Evolutionary conservation across 768 basidiomycete species (phyloP).

Genomic region (Suillus fuscotomentosus): DNA sequence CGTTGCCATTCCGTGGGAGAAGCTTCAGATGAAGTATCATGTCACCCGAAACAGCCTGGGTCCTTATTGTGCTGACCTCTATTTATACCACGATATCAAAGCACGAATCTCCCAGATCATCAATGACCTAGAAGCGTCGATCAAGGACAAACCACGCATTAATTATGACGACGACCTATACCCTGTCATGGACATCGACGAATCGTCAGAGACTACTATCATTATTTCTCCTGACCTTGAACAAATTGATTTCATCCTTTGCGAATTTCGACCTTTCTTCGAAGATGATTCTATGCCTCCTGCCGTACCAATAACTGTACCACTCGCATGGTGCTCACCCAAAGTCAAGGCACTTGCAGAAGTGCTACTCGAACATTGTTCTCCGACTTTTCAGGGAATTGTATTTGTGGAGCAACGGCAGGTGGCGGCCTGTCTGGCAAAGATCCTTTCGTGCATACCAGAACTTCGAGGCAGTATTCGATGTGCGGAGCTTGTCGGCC

Average conservation of each 20-base stretch:
- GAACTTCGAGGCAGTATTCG: conserved; percentile 55
- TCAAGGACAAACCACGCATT: conserved; percentile 15
- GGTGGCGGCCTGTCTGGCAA: conserved; percentile 67
- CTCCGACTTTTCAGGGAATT: conserved; percentile 70
- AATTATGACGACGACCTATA: conserved; percentile 12
- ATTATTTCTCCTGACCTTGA: conserved; percentile 40
- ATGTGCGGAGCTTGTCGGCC: conserved; percentile 69
- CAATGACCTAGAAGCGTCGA: conserved; percentile 22
- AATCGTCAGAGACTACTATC: conserved; percentile 17
- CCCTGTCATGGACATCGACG: conserved; percentile 28
- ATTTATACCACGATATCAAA: conserved; percentile 59
- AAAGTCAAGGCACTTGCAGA: conserved; percentile 67
- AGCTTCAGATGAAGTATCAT: conserved; percentile 61
- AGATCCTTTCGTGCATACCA: conserved; percentile 59
- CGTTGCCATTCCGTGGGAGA: conserved; percentile 53
- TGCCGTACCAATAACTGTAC: conserved; percentile 39
- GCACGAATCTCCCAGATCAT: conserved; percentile 45
- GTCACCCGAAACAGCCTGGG: conserved; percentile 64
- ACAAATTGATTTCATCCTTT: conserved; percentile 50
- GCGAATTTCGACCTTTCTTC: conserved; percentile 40
- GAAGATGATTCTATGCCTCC: conserved; percentile 23
- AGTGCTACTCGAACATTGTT: conserved; percentile 54
- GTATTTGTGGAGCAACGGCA: conserved; percentile 88
- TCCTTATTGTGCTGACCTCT: conserved; percentile 73
- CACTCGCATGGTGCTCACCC: conserved; percentile 68